A percentile compares a stretch with the other conserved stretches of the same genome.
Evolutionary conservation across 2,329 filamentous ascomycete genomes (phyloP).

Genomic region (Geosmithia morbida): DNA sequence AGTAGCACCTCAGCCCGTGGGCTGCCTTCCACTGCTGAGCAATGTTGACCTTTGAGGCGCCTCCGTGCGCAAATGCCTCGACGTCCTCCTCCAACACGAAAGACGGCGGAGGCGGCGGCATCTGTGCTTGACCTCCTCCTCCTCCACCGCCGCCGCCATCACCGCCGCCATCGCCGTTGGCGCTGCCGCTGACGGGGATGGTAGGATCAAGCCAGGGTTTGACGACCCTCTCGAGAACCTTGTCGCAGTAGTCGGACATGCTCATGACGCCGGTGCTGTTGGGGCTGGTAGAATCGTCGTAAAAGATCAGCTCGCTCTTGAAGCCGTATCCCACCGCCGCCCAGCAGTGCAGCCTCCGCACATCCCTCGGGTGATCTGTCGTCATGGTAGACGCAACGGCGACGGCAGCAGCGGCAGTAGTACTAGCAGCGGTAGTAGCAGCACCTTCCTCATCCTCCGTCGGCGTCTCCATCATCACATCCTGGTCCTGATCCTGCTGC

Average conservation of each 20-base stretch:
- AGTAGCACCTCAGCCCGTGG: constrained; percentile 15
- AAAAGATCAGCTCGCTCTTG: constrained; percentile 22
- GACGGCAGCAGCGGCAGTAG: constrained; percentile 4
- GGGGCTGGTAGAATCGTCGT: constrained; percentile 18
- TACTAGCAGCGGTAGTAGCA: too few relatives aligned
- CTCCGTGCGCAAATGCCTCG: constrained; percentile 19
- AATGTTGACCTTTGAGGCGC: constrained; percentile 17
- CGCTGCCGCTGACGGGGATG: background rate
- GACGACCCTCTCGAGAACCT: constrained; percentile 17
- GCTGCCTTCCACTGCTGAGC: constrained; percentile 21
- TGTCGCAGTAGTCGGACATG: constrained; percentile 19
- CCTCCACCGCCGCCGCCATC: too few relatives aligned
- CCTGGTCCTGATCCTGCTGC: too few relatives aligned
- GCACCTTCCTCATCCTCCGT: too few relatives aligned
- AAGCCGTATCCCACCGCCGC: constrained; percentile 18
- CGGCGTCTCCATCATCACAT: too few relatives aligned
- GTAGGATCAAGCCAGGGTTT: constrained; percentile 15
- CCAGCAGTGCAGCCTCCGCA: constrained; percentile 19
- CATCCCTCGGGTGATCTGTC: constrained; percentile 8
- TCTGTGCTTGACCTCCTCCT: background rate
- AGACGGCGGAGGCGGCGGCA: background rate
- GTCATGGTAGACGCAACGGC: too few relatives aligned
- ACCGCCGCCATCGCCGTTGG: too few relatives aligned
- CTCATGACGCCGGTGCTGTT: constrained; percentile 15
- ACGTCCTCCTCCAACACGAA: constrained; percentile 20